Evolutionary conservation across 495 filamentous ascomycete genomes (phyloP).

Genomic region (Bryoglossum gracile): DNA sequence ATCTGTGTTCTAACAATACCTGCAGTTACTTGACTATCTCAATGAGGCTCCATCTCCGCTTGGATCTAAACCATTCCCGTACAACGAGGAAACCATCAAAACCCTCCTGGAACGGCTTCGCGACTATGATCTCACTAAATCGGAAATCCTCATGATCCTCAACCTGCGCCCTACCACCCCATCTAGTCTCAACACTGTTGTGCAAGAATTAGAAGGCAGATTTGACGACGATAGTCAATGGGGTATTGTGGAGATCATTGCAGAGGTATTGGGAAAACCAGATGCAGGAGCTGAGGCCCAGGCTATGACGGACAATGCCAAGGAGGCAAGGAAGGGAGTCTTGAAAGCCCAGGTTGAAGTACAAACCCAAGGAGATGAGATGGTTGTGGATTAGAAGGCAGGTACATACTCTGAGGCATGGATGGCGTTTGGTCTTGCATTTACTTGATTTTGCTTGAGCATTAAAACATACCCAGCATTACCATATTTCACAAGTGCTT

Average conservation of each 20-base stretch:
- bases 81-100: constrained; percentile 24
- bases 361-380: constrained; percentile 5
- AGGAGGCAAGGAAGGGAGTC: constrained; percentile 20
- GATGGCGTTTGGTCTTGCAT: constrained; percentile 2
- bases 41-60: constrained; percentile 27
- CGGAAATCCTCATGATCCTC: constrained; percentile 57
- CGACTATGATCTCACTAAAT: constrained; percentile 50
- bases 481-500: too few species aligned
- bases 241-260: constrained; percentile 33
- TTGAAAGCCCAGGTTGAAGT: too few species aligned
- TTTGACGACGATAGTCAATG: constrained; percentile 32
- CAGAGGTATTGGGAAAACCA: constrained; percentile 28
- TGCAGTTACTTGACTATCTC: constrained; percentile 28
- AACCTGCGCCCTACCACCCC: constrained; percentile 43
- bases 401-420: neutral
- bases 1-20: neutral
- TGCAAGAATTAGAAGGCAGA: constrained; percentile 43
- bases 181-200: constrained; percentile 36
- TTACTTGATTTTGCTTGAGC: neutral
- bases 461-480: neutral
- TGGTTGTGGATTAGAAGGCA: constrained; percentile 7
- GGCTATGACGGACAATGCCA: constrained; percentile 23
- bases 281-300: constrained; percentile 24
- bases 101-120: constrained; percentile 36
- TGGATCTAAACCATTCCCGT: constrained; percentile 18